Evolutionary conservation across 768 basidiomycete genomes (phyloP).

Genomic region (Termitomyces sp.): DNA sequence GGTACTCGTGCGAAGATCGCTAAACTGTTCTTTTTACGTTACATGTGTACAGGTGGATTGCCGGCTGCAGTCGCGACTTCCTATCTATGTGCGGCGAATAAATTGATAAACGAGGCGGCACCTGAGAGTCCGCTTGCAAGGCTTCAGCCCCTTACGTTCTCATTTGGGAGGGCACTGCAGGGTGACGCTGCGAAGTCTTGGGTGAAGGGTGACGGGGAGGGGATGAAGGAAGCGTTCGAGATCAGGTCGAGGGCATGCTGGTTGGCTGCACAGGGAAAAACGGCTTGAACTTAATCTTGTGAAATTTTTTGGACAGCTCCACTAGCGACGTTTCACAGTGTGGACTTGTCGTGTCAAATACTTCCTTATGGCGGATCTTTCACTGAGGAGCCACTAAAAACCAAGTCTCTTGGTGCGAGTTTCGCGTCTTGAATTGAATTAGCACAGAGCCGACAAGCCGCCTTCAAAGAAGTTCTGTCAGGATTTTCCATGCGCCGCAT

Average conservation of each 20-base stretch:
- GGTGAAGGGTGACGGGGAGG: slow-evolving; percentile 37
- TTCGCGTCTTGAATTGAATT: background rate
- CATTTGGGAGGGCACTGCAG: slow-evolving; percentile 46
- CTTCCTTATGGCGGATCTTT: background rate
- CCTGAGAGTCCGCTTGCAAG: slow-evolving; percentile 29
- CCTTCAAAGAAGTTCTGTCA: background rate
- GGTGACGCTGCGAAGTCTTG: slow-evolving; percentile 42
- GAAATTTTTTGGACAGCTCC: background rate
- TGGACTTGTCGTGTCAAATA: background rate
- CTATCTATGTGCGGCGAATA: slow-evolving; percentile 37
- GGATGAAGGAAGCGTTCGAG: slow-evolving; percentile 32
- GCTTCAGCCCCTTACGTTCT: slow-evolving; percentile 41
- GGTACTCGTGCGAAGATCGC: background rate
- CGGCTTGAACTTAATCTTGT: background rate
- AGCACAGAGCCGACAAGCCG: background rate
- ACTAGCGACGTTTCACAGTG: background rate
- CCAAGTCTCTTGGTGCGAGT: background rate
- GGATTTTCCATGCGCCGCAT: background rate
- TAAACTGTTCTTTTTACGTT: background rate
- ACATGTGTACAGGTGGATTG: slow-evolving; percentile 30
- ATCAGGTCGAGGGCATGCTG: slow-evolving; percentile 38
- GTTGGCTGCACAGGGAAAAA: slow-evolving; percentile 33
- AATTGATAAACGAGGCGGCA: slow-evolving; percentile 26
- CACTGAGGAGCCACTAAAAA: background rate
- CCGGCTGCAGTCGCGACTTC: slow-evolving; percentile 31